Evolutionary conservation across 202 grass and related monocot genomes (phyloP).

Genomic region (Cymbopogon flexuosus): DNA sequence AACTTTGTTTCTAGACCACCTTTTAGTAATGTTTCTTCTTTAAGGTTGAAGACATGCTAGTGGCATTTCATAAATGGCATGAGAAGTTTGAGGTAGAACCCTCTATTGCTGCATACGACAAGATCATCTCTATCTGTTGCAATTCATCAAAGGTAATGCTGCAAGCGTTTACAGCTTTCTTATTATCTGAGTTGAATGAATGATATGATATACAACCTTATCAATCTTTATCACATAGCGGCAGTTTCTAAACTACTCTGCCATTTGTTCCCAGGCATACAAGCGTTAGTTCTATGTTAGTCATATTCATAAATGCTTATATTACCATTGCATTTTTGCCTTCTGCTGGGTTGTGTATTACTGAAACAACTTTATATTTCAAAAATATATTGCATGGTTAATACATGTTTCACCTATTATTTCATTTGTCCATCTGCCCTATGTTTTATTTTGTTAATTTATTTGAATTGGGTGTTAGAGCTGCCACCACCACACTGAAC

Average conservation of each 20-base stretch:
- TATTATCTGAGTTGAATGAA: slow-evolving; percentile 3
- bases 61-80: slow-evolving; percentile 54
- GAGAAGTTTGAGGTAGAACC: slow-evolving; percentile 60
- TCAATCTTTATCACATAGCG: not conserved
- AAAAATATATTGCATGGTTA: not conserved
- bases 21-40: slow-evolving; percentile 29
- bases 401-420: slow-evolving; percentile 1
- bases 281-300: not conserved
- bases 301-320: not conserved
- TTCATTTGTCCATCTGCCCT: not conserved
- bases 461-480: slow-evolving; percentile 13
- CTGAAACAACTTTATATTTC: not conserved
- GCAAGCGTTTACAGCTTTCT: not conserved
- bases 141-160: slow-evolving; percentile 52
- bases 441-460: not conserved
- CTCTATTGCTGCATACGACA: slow-evolving; percentile 51
- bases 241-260: not conserved
- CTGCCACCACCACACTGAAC: not conserved
- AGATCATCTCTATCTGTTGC: slow-evolving; percentile 64
- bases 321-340: not conserved
- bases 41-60: slow-evolving; percentile 70
- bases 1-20: not conserved
- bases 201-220: slow-evolving; percentile 1
- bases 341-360: slow-evolving; percentile 15
- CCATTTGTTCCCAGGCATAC: slow-evolving; percentile 15